Base-by-base conservation (phyloP, 345 rosid species). In the Gossypium stocksii region DNA sequence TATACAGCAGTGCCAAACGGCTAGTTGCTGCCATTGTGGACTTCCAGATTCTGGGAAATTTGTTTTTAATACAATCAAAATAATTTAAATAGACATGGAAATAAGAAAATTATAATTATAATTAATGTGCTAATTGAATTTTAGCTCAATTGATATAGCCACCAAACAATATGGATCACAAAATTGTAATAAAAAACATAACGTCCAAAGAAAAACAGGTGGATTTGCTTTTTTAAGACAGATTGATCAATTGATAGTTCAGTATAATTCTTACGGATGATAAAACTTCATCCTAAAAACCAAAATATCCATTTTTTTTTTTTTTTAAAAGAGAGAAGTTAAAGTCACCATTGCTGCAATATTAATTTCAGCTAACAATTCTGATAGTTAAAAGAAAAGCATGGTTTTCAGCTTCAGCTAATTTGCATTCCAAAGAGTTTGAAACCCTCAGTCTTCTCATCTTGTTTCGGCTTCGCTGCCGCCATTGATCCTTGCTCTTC, bases 21-120 rank as follows among this genome's bases (percentile, higher is more conserved):
- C 83, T 95, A 76, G 97, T 88, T 23, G 96, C 98, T 22, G 97
- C 98, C 59, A 91, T 93, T 56, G 99, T 57, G 61, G 61, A 57
- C 61, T 57, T 11, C 61, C 27, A 57, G 61, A 57, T 22, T 87
- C 96, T 0, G 96, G 97, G 2, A 34, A 34, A 34, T 34, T 34
- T 34, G 38, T 34, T 34, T 34, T 34, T 34, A 34, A 0, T 34
- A 34, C 38, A 34, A 34, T 34, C 38, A 34, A 34, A 34, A 34
- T 34, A 34, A 34, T 34, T 34, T 34, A 34, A 34, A 34, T 34
- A 34, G 38, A 34, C 38, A 34, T 34, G 6, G 4, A 29, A 29
- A 3, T 29, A 29, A 29, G 34, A 29, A 29, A 29, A 27, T 27
- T 3, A 29, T 0, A 29, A 29, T 29, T 3, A 29, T 27, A 27